phyloP scores from a whole-genome alignment of 2,329 filamentous ascomycete genomes.

The Bisporella sp. region DNA sequence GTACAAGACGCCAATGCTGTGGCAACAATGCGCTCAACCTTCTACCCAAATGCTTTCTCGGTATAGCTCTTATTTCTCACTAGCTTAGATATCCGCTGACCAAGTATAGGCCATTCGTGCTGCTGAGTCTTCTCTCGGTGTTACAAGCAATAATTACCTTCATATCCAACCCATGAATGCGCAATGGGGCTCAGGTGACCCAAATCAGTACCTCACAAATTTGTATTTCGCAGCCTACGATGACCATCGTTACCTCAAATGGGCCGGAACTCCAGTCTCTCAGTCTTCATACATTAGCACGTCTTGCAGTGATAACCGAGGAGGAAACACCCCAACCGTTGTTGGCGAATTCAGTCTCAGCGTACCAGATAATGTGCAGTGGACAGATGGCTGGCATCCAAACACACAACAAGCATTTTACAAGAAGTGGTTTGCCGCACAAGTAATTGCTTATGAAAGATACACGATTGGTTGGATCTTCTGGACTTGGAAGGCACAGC shows the following conservation, averaged over 20 bases:
- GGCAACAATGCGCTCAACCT: constrained; percentile 25
- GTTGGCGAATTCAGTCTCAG: constrained; percentile 54
- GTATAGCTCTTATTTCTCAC: too few relatives aligned
- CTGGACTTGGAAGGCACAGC: constrained; percentile 52
- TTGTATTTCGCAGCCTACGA: constrained; percentile 4
- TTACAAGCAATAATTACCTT: constrained; percentile 36
- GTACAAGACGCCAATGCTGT: constrained; percentile 30
- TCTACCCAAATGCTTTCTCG: constrained; percentile 40
- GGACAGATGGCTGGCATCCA: constrained; percentile 36
- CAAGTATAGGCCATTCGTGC: constrained; percentile 36
- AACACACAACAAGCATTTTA: constrained; percentile 42
- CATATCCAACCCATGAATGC: constrained; percentile 49
- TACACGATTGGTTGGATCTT: constrained; percentile 46
- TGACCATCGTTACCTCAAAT: constrained; percentile 50
- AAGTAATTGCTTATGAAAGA: constrained; percentile 47
- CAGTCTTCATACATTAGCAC: constrained; percentile 43
- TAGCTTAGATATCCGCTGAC: too few relatives aligned
- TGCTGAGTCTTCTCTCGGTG: constrained; percentile 37
- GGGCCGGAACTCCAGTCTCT: constrained; percentile 33
- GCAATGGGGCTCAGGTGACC: constrained; percentile 49
- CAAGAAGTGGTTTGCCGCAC: constrained; percentile 47
- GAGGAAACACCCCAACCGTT: constrained; percentile 36
- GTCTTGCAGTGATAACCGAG: constrained; percentile 42
- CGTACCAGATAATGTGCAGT: constrained; percentile 41
- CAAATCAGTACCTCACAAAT: constrained; percentile 35